Base-by-base conservation (phyloP, 83 land plant species). In the Thuja plicata region DNA sequence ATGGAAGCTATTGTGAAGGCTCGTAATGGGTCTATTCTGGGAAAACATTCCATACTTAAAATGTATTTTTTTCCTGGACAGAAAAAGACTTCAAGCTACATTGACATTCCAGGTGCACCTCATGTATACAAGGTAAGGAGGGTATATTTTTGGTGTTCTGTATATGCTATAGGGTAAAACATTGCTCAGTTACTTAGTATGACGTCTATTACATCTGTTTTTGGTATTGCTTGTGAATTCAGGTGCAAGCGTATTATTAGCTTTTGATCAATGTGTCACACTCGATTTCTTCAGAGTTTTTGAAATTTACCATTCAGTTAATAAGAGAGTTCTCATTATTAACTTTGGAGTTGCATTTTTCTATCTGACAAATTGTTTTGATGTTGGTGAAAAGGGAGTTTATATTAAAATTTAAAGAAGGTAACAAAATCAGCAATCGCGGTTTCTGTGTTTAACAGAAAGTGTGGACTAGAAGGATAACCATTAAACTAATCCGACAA, bases 61-160 rank as follows among this genome's bases (percentile, higher is more conserved):
- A 98, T 94, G 99, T 97, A 97, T 37, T 95, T 97, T 89, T 98
- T 97, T 90, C 98, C 98, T 88, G 99, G 98, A 57, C 99, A 97
- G 91, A 93, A 93, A 89, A 92, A 87, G 73, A 95, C 96, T 74
- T 94, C 98, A 43, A 93, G 90, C 91, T 89, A 88, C 88, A 89
- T 94, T 52, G 92, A 92, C 48, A 92, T 98, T 85, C 92, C 92
- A 78, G 99, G 99, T 88, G 98, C 97, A 89, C 99, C 99, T 70
- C 95, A 97, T 93, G 97, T 97, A 41, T 94, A 91, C 92, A 96
- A 98, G 99, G 99, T 97, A 91, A 52, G 76, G 30, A 66, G 7
- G 74, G 13, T 46, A 46, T 34, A 54, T 34, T 17, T 19, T 54
- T 54, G 34, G n/a, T 86, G 0, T 86, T 50, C 19, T 15, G 17